phyloP scores from a whole-genome alignment of 805 yeast genomes.

The Lachancea sp. region DNA sequence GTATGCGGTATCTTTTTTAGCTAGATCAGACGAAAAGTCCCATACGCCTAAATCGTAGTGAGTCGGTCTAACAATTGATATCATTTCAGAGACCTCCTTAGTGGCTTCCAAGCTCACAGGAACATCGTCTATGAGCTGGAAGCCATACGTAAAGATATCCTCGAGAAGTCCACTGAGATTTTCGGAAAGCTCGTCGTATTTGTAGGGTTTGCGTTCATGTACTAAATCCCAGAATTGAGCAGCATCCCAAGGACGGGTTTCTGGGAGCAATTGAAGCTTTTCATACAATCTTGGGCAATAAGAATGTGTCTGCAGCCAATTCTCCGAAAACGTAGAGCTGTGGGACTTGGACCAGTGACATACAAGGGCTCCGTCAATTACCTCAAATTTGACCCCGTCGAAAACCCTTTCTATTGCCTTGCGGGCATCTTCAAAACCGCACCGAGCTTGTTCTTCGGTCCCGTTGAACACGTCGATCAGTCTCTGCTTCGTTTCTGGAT shows the following conservation, averaged over 20 bases:
- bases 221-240: conserved; percentile 5
- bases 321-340: conserved; percentile 5
- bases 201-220: neutral
- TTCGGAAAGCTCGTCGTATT: neutral
- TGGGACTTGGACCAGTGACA: conserved; percentile 9
- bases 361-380: conserved; percentile 1
- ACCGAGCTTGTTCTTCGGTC: no score
- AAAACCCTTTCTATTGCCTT: neutral
- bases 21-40: conserved; percentile 67
- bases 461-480: conserved; percentile 41
- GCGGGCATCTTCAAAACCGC: conserved; percentile 4
- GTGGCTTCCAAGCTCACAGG: conserved; percentile 58
- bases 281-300: conserved; percentile 5
- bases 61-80: conserved; percentile 57
- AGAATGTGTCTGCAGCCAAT: conserved; percentile 11
- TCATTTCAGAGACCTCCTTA: conserved; percentile 47
- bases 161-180: conserved; percentile 1
- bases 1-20: conserved; percentile 66
- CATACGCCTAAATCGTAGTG: conserved; percentile 71
- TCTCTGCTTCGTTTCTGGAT: conserved; percentile 49
- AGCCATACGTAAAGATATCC: conserved; percentile 39
- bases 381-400: neutral
- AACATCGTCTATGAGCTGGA: conserved; percentile 53
- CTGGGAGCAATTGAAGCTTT: conserved; percentile 3
- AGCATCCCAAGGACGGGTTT: conserved; percentile 4